These are phyloP conservation scores for Auricularia sp. DNA, from an alignment of 768 basidiomycete genomes.

Conservation along the genomic window DNA sequence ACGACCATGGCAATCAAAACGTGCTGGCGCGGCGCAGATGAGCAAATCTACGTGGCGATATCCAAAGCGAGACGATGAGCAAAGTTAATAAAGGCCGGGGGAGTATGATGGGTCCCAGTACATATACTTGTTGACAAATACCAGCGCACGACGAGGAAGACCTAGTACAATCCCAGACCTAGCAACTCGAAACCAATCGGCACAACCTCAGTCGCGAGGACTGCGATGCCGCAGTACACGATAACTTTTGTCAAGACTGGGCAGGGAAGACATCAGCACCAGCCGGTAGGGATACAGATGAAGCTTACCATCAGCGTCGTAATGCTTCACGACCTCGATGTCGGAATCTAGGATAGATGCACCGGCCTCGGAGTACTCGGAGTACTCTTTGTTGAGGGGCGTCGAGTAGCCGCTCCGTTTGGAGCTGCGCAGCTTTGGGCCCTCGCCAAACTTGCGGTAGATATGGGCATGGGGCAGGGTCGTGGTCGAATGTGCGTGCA, in stretches of 20 bases:
- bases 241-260: slow-evolving; percentile 81
- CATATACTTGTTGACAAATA: too few species aligned
- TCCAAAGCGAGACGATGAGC: too few species aligned
- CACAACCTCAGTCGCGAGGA: slow-evolving; percentile 49
- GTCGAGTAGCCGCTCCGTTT: not conserved
- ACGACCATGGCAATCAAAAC: too few species aligned
- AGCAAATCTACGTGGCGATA: too few species aligned
- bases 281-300: slow-evolving; percentile 2
- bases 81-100: too few species aligned
- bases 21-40: too few species aligned
- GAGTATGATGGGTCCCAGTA: too few species aligned
- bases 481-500: slow-evolving; percentile 1
- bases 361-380: not conserved
- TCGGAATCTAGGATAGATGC: slow-evolving; percentile 8
- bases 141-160: not conserved
- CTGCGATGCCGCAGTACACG: slow-evolving; percentile 80
- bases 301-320: slow-evolving; percentile 71
- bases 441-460: not conserved
- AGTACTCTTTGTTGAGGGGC: not conserved
- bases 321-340: slow-evolving; percentile 49
- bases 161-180: slow-evolving; percentile 22
- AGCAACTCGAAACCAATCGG: slow-evolving; percentile 60
- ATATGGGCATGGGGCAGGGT: not conserved
- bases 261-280: not conserved
- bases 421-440: not conserved